Percentiles rank a stretch among this genome's conserved stretches.
These are phyloP conservation scores for Echites panduratus DNA, from an alignment of 257 asterid genomes.

Conservation along the genomic window DNA sequence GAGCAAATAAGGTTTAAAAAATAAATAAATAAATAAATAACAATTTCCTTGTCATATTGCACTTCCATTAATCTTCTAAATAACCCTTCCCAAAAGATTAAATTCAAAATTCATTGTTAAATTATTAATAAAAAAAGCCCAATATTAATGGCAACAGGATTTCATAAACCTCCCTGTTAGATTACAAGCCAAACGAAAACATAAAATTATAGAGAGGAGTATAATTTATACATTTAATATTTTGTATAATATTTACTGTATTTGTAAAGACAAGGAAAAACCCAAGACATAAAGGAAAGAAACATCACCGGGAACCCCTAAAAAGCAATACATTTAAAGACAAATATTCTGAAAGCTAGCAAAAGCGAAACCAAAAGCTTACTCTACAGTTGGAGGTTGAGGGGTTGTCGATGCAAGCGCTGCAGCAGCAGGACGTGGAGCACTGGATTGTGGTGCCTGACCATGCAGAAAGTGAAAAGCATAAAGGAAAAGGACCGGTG, in stretches of 20 bases:
- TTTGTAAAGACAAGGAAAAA: neutral
- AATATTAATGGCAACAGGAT: neutral
- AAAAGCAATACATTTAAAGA: neutral
- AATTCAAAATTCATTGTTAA: neutral
- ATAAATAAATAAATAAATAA: neutral
- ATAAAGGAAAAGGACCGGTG: neutral
- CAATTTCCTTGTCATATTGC: neutral
- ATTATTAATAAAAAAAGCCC: neutral
- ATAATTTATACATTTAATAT: neutral
- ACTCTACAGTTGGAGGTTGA: constrained; percentile 22
- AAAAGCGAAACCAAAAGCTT: constrained; percentile 17
- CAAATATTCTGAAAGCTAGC: neutral
- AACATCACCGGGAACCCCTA: neutral
- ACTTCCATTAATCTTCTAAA: neutral
- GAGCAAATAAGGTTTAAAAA: constrained; percentile 4
- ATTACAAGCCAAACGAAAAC: neutral
- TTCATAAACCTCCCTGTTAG: neutral
- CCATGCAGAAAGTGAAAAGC: neutral
- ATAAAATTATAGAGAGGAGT: neutral
- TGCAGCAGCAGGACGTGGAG: constrained; percentile 31
- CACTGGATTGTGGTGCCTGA: constrained; percentile 53
- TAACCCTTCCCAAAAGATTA: neutral
- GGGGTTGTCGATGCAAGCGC: constrained; percentile 15
- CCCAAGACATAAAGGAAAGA: too few relatives aligned
- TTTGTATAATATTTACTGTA: neutral